Conservation (phyloP, 192 early-diverging fungal genomes). For the Diversispora eburnea region DNA sequence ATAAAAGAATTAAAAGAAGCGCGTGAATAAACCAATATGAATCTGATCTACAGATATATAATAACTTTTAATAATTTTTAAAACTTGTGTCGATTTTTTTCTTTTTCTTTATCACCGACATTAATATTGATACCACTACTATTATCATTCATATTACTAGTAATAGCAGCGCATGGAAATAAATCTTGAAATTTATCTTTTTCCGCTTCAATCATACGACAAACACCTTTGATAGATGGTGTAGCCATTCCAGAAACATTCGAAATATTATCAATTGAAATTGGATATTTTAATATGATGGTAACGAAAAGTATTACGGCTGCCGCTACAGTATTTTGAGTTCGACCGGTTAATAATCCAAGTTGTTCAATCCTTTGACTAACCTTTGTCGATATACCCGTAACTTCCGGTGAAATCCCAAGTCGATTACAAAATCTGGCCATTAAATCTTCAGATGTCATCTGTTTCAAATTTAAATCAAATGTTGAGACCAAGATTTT, state of each 20-base stretch:
- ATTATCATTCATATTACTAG: too few relatives aligned
- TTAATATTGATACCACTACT: too few relatives aligned
- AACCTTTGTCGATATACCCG: constrained; percentile 63
- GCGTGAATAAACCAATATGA: too few relatives aligned
- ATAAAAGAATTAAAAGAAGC: too few relatives aligned
- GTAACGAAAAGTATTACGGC: constrained; percentile 83
- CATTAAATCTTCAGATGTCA: constrained; percentile 72
- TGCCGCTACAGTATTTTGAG: too few relatives aligned
- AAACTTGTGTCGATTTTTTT: too few relatives aligned
- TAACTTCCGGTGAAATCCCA: constrained; percentile 59
- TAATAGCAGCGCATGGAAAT: background rate
- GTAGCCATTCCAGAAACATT: constrained; percentile 83
- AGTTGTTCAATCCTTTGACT: constrained; percentile 64
- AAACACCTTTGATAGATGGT: constrained; percentile 81
- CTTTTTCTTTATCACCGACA: too few relatives aligned
- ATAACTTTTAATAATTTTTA: too few relatives aligned
- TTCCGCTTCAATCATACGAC: constrained; percentile 61
- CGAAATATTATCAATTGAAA: constrained; percentile 71
- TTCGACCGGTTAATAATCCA: constrained; percentile 40
- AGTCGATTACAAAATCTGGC: constrained; percentile 77
- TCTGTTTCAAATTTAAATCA: constrained; percentile 52
- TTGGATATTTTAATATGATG: constrained; percentile 61
- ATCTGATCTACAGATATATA: too few relatives aligned
- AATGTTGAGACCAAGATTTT: constrained; percentile 56
- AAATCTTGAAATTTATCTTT: constrained; percentile 48